A percentile compares a stretch with the other conserved stretches of the same genome.
phyloP scores from a whole-genome alignment of 1,139 yeast species.

The Protomyces arabidopsidicola region DNA sequence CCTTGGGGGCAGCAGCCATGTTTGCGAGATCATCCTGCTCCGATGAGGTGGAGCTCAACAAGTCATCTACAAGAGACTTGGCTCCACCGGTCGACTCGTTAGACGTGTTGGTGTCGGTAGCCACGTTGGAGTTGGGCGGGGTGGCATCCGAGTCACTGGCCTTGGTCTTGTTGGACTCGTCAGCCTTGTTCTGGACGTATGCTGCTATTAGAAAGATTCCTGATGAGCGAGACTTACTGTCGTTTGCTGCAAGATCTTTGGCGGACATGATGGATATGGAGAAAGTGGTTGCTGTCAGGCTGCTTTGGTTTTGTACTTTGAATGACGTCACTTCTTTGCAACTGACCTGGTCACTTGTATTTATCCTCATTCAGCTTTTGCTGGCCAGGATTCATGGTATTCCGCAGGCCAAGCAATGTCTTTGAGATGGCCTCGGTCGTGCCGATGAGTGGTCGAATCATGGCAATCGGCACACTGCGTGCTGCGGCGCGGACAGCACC shows the following conservation, averaged over 20 bases:
- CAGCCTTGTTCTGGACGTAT: slow-evolving; percentile 12
- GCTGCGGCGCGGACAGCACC: slow-evolving; percentile 66
- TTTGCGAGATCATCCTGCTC: slow-evolving; percentile 18
- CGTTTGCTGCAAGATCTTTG: slow-evolving; percentile 16
- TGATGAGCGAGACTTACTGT: neutral
- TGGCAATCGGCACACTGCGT: slow-evolving; percentile 71
- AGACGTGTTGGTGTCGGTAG: slow-evolving; percentile 14
- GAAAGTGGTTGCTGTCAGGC: neutral
- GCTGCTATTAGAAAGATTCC: neutral
- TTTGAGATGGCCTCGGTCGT: slow-evolving; percentile 86
- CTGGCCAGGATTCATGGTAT: slow-evolving; percentile 67
- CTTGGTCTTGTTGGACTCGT: slow-evolving; percentile 11
- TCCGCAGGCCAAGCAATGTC: slow-evolving; percentile 76
- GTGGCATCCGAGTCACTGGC: neutral
- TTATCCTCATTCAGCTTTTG: slow-evolving; percentile 48
- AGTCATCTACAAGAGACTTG: slow-evolving; percentile 13
- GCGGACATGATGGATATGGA: slow-evolving; percentile 7
- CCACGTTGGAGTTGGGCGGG: neutral
- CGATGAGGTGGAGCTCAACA: slow-evolving; percentile 7
- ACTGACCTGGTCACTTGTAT: slow-evolving; percentile 16
- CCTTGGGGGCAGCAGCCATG: slow-evolving; percentile 12
- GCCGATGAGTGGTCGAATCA: slow-evolving; percentile 83
- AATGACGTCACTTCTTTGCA: neutral
- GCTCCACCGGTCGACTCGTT: slow-evolving; percentile 18
- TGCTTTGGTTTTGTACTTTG: neutral